Conservation (phyloP, 257 asterid genomes). For the Fraxinus pennsylvanica region DNA sequence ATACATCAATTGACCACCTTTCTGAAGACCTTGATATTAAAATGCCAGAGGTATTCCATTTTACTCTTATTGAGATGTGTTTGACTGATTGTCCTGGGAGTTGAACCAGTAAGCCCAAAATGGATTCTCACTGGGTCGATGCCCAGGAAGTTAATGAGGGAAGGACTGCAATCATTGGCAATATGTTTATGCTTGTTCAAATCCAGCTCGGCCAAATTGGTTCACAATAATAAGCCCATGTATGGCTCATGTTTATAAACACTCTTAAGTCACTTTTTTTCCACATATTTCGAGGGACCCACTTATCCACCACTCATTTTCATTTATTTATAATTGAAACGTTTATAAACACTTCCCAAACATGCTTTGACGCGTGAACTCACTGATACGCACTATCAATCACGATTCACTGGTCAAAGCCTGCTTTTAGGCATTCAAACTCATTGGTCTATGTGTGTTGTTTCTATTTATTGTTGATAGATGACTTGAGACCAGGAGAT, state of each 20-base stretch:
- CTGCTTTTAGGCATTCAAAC: neutral
- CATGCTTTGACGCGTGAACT: neutral
- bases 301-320: no score
- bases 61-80: neutral
- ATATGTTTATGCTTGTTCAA: neutral
- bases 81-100: constrained; percentile 8
- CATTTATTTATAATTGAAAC: no score
- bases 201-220: neutral
- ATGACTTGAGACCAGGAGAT: neutral
- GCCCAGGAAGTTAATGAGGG: neutral
- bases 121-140: neutral
- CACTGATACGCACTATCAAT: neutral
- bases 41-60: constrained; percentile 80
- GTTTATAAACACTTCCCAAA: no score
- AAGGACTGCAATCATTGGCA: neutral
- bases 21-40: constrained; percentile 92
- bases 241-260: no score
- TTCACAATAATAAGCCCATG: neutral
- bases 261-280: no score
- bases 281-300: no score
- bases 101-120: neutral
- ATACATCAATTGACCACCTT: constrained; percentile 93
- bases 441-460: neutral
- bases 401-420: neutral
- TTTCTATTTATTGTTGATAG: neutral